Base-by-base conservation (phyloP, 495 filamentous ascomycete species). In the Extremus antarcticus region DNA sequence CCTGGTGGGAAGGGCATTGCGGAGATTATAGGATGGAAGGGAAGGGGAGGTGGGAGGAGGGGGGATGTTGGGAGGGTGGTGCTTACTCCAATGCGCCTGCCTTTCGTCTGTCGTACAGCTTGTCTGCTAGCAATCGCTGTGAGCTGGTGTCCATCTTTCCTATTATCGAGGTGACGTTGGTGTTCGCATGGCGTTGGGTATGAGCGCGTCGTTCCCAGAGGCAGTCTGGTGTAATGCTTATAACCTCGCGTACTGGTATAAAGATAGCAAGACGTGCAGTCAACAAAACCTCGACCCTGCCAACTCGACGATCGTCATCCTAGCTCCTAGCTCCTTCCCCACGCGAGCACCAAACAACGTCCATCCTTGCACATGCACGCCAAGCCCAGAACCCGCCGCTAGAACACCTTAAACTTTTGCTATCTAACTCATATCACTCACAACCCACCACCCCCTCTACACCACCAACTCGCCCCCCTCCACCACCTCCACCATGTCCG, bases 41-140 rank as follows among this genome's bases (percentile, higher is more conserved):
- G n/a, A n/a, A n/a, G 29, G 29, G 13, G 7, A 35, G 4, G 29
- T 35, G 7, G 17, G 41, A 45, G n/a, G 16, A 45, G n/a, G 41
- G 41, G 41, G 41, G 20, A 45, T 45, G 4, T 4, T 3, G 41
- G 7, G 21, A n/a, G 13, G 46, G 24, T n/a, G 3, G 21, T 19
- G 74, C 89, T 64, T 83, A 97, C 94, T 99, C 94, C 32, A 99
- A 79, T 60, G 94, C 94, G 43, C 94, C 94, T 62, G 88, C 83
- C 70, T 97, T 97, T 65, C 94, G 81, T 73, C 90, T 92, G 58
- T 99, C 94, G 66, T 99, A 99, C 58, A 96, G 83, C 80, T 95
- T 97, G 71, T 99, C 94, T 66, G 90, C 94, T 68, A 99, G 80
- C 61, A 88, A 76, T 60, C 91, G 86, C 71, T 94, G 88, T 65